These are phyloP conservation scores for Rhodotorula sp. DNA, from an alignment of 1,284 basidiomycete species.

Conservation along the genomic window DNA sequence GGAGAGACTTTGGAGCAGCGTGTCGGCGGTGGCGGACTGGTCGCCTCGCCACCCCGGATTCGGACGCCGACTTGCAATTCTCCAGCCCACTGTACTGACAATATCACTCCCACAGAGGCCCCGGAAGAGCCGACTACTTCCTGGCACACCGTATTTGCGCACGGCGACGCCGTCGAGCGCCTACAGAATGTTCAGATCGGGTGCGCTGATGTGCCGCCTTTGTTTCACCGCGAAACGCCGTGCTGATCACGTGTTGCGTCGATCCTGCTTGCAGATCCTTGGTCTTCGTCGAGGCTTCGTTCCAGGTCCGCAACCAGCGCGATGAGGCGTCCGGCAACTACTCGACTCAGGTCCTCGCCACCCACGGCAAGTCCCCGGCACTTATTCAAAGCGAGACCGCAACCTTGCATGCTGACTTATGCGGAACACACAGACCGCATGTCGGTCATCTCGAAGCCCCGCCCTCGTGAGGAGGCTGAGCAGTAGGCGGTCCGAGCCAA, in stretches of 20 bases:
- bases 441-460: constrained; percentile 20
- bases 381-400: background rate
- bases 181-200: constrained; percentile 66
- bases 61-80: too few relatives aligned
- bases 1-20: too few relatives aligned
- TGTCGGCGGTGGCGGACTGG: too few relatives aligned
- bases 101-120: constrained; percentile 11
- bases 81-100: background rate
- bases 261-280: constrained; percentile 26
- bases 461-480: constrained; percentile 12
- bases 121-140: constrained; percentile 57
- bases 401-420: too few relatives aligned
- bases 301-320: constrained; percentile 34
- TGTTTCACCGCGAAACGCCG: too few relatives aligned
- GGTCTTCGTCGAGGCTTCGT: constrained; percentile 43
- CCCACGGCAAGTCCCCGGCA: constrained; percentile 24
- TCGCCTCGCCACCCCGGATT: too few relatives aligned
- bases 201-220: constrained; percentile 14
- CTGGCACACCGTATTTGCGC: constrained; percentile 72
- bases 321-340: constrained; percentile 34
- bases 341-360: constrained; percentile 26
- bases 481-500: constrained; percentile 7
- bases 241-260: background rate
- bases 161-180: constrained; percentile 61
- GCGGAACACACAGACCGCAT: constrained; percentile 16